Percentiles rank a stretch among this genome's conserved stretches.
phyloP scores from a whole-genome alignment of 139 green algal genomes.

The Monoraphidium neglectum region DNA sequence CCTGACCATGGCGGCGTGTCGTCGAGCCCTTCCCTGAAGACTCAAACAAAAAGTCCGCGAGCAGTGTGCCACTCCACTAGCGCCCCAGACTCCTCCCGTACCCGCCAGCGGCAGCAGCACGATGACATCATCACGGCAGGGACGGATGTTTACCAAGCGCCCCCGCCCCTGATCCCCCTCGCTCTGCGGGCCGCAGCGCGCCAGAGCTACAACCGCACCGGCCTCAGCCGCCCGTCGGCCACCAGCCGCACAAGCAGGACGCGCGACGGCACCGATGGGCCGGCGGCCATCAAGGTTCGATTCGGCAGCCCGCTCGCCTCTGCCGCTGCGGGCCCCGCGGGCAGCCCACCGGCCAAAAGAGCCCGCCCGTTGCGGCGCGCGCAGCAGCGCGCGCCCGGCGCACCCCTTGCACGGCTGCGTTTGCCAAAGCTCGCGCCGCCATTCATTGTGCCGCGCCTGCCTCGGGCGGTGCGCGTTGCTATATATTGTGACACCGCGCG shows the following conservation, averaged over 20 bases:
- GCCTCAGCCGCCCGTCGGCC: background rate
- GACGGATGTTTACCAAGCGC: too few species aligned
- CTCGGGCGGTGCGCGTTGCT: background rate
- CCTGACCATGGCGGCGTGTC: too few species aligned
- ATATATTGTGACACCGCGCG: background rate
- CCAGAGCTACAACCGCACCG: slow-evolving; percentile 16
- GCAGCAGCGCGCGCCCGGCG: background rate
- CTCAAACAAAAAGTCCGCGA: too few species aligned
- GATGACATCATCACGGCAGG: too few species aligned
- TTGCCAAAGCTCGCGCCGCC: background rate
- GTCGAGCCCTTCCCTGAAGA: too few species aligned
- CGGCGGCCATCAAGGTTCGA: slow-evolving; percentile 21
- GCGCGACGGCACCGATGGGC: slow-evolving; percentile 7
- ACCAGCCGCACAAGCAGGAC: slow-evolving; percentile 26
- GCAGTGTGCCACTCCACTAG: too few species aligned
- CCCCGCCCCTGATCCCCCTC: too few species aligned
- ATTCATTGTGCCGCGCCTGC: background rate
- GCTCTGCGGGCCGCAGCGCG: background rate
- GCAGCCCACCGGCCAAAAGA: background rate
- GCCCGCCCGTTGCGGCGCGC: background rate
- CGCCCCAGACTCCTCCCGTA: too few species aligned
- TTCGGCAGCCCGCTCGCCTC: background rate
- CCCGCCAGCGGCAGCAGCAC: too few species aligned
- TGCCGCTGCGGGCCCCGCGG: background rate
- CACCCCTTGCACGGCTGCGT: background rate